Percentiles rank a stretch among this genome's conserved stretches.
Conservation (phyloP, 2,329 filamentous ascomycete genomes). For the Talaromyces sp. region DNA sequence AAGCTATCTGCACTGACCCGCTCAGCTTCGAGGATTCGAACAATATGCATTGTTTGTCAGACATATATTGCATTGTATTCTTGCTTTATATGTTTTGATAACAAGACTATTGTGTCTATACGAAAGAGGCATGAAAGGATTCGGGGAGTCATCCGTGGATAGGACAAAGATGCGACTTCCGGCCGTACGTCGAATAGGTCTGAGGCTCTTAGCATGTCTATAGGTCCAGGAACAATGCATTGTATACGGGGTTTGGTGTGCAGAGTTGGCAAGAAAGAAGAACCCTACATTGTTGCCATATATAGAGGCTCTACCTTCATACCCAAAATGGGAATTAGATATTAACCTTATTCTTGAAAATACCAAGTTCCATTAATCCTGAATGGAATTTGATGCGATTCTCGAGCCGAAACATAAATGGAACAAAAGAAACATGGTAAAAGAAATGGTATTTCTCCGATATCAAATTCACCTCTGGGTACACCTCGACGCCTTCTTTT, state of each 20-base stretch:
- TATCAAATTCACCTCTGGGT: neutral
- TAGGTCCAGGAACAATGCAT: neutral
- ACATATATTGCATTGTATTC: neutral
- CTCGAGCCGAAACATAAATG: neutral
- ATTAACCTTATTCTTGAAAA: neutral
- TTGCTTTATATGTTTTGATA: neutral
- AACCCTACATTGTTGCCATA: neutral
- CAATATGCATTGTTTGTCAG: neutral
- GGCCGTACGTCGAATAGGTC: neutral
- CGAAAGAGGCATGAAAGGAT: neutral
- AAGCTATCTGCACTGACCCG: neutral
- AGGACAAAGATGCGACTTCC: neutral
- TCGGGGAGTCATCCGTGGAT: neutral
- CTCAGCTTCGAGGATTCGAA: no score
- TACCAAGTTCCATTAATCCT: neutral
- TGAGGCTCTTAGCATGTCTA: neutral
- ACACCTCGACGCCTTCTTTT: constrained; percentile 12
- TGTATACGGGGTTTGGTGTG: neutral
- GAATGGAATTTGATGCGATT: neutral
- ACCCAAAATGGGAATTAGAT: neutral
- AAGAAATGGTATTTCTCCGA: neutral
- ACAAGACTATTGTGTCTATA: neutral
- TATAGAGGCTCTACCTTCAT: neutral
- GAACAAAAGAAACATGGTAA: neutral
- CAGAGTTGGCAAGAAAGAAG: neutral